Percentiles rank a stretch among this genome's conserved stretches.
phyloP scores from a whole-genome alignment of 192 early-diverging fungal species.

The Chytriomyces sp. region DNA sequence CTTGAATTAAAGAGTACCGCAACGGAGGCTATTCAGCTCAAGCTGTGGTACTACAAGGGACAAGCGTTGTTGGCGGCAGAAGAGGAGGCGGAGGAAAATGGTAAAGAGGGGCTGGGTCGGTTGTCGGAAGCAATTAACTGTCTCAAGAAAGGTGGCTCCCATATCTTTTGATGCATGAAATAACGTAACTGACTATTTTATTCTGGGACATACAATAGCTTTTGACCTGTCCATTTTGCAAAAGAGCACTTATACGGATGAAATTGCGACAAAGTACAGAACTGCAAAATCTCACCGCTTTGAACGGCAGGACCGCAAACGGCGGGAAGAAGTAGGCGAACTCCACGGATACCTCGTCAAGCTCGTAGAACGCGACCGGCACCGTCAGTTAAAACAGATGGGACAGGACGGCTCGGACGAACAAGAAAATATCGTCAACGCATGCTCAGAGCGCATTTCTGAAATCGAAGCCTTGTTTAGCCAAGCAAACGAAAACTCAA shows the following conservation, averaged over 20 bases:
- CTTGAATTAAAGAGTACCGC: constrained; percentile 55
- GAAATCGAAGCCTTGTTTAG: constrained; percentile 52
- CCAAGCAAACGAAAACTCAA: constrained; percentile 56
- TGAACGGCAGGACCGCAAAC: constrained; percentile 64
- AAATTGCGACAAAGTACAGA: constrained; percentile 65
- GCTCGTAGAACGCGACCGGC: constrained; percentile 66
- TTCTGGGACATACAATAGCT: constrained; percentile 34
- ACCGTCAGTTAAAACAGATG: constrained; percentile 40
- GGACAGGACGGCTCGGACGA: constrained; percentile 35
- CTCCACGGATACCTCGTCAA: constrained; percentile 63
- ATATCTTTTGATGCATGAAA: not conserved
- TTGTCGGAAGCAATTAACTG: constrained; percentile 32
- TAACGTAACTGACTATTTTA: not conserved
- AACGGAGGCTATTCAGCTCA: constrained; percentile 2
- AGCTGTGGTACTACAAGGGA: constrained; percentile 28
- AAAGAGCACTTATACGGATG: constrained; percentile 62
- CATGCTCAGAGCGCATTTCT: constrained; percentile 29
- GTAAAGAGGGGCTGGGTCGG: constrained; percentile 7
- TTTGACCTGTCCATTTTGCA: constrained; percentile 66
- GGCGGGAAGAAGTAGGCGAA: constrained; percentile 63
- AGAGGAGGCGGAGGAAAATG: constrained; percentile 9
- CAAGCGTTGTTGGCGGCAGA: constrained; percentile 28
- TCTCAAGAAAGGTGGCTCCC: constrained; percentile 14
- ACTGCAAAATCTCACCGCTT: constrained; percentile 73
- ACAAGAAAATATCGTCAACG: constrained; percentile 33